Evolutionary conservation across 352 stramenopile genomes (phyloP).

Genomic region (Thalassiosira hispida): DNA sequence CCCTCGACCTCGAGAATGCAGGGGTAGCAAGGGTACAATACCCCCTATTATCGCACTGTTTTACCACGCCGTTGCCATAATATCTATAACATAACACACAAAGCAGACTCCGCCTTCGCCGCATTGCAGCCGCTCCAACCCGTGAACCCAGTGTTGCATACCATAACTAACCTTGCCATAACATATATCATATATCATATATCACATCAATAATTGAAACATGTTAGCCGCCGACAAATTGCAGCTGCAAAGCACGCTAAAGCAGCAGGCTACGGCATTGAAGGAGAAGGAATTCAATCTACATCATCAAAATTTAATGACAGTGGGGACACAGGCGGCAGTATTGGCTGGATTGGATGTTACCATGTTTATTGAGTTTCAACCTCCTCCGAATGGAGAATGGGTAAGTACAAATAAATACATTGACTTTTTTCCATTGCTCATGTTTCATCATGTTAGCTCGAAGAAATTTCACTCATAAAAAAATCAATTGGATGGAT

Average conservation of each 20-base stretch:
- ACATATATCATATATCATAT: not conserved
- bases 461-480: no score
- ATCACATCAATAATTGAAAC: constrained; percentile 33
- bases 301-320: constrained; percentile 85
- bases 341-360: constrained; percentile 82
- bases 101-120: no score
- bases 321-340: constrained; percentile 82
- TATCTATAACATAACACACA: no score
- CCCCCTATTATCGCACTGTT: no score
- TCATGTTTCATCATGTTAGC: constrained; percentile 5
- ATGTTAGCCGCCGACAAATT: constrained; percentile 86
- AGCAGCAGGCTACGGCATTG: constrained; percentile 84
- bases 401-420: constrained; percentile 64
- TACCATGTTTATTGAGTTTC: constrained; percentile 87
- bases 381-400: constrained; percentile 63
- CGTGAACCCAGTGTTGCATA: no score
- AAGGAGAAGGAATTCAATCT: constrained; percentile 88
- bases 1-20: no score
- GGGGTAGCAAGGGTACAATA: no score
- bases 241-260: constrained; percentile 80
- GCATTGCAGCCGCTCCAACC: no score
- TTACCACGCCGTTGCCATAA: no score
- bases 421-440: constrained; percentile 5
- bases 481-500: not conserved
- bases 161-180: not conserved